Evolutionary conservation across 352 stramenopile species (phyloP), one percentile per base, ranked within the genome.

Genomic region (Poterioochromonas sp.): DNA sequence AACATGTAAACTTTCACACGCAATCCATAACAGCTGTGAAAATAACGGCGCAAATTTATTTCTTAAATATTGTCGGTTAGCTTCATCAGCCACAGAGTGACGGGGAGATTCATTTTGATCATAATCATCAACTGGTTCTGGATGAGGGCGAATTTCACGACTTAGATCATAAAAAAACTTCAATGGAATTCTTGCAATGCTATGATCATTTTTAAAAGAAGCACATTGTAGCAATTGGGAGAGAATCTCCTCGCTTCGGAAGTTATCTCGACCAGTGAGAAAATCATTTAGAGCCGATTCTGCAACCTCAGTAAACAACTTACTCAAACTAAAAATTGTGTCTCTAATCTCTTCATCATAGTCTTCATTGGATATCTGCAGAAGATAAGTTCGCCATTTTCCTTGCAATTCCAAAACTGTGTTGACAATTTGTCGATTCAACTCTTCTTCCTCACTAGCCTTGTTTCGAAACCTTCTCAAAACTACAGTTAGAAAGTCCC

Each of bases 261-360:
- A 18, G 29, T 74, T 54, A 54, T 22, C 0, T 18, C 53, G 8
- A 18, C 15, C 0, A 29, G 18, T 74, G 41, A 94, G 47, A 11
- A 94, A 80, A 68, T 94, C 65, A 43, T 88, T 81, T 64, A 95
- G 83, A 81, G 92, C 94, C 20, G 86, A 86, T 64, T 95, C 90
- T 12, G 86, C 88, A 83, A 93, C 91, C 78, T 95, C 90, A 0
- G 90, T 94, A 76, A 95, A 95, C 54, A 95, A 86, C 20, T 90
- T 85, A 76, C 88, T 92, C 2, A 95, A 83, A 0, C 88, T 88
- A 18, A 90, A 70, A 69, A 86, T 91, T 63, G 86, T 82, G 77
- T 94, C 89, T 34, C 86, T 86, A 65, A 94, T 84, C 69, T 94
- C 88, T 0, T 85, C 83, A 29, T 82, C 62, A 26, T 70, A 32